These are phyloP conservation scores for Apophysomyces ossiformis DNA, from an alignment of 371 early-diverging fungal genomes.

Conservation along the genomic window DNA sequence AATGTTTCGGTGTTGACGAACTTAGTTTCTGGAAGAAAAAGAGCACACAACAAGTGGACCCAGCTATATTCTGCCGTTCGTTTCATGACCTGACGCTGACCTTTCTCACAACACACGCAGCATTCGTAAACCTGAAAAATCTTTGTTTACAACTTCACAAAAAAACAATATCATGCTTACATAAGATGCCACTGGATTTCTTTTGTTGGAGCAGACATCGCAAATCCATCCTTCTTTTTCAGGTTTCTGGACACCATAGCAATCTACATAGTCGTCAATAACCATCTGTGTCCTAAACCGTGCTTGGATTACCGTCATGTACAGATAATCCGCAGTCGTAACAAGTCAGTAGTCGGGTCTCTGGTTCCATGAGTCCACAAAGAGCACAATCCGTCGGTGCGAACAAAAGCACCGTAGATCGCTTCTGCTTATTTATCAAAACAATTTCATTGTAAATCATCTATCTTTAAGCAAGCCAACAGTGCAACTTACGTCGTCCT, in stretches of 20 bases:
- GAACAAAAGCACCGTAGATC: conserved; percentile 5
- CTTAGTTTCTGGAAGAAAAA: conserved; percentile 79
- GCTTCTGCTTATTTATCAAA: background rate
- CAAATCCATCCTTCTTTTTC: conserved; percentile 57
- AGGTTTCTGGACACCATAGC: conserved; percentile 45
- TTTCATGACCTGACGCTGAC: conserved; percentile 74
- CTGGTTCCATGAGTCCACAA: conserved; percentile 38
- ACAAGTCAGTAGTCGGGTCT: conserved; percentile 51
- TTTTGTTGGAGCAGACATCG: conserved; percentile 65
- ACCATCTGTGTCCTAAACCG: background rate
- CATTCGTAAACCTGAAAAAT: conserved; percentile 58
- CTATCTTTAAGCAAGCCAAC: background rate
- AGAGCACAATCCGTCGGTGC: conserved; percentile 56
- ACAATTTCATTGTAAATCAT: background rate
- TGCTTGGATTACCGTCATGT: conserved; percentile 52
- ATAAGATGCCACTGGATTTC: conserved; percentile 63
- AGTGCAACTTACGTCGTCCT: conserved; percentile 16
- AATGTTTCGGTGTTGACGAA: conserved; percentile 68
- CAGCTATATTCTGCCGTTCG: conserved; percentile 87
- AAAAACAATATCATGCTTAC: conserved; percentile 23
- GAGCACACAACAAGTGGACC: conserved; percentile 93
- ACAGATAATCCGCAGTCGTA: conserved; percentile 67
- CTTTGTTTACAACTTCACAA: background rate
- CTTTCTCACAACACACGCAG: conserved; percentile 56
- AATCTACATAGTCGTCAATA: conserved; percentile 39